A percentile compares a stretch with the other conserved stretches of the same genome.
These are phyloP conservation scores for Lentinula boryana DNA, from an alignment of 768 basidiomycete species.

Conservation along the genomic window DNA sequence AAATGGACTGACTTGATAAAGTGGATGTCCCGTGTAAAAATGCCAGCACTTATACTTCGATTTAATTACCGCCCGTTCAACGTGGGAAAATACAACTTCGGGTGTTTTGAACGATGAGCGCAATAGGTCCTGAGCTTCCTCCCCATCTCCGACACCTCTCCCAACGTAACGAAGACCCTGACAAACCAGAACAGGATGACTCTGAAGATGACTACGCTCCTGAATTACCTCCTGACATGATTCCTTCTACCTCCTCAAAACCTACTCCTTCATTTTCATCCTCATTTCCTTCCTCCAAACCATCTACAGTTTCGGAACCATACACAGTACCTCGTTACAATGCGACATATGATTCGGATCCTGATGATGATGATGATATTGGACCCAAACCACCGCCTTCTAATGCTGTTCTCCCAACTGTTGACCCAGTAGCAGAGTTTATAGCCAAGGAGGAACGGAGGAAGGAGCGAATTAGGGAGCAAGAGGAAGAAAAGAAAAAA, in stretches of 20 bases:
- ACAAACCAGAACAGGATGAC: conserved; percentile 37
- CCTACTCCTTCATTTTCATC: conserved; percentile 12
- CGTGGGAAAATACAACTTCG: neutral
- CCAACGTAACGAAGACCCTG: conserved; percentile 4
- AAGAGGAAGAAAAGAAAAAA: conserved; percentile 79
- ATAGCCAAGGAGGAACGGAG: conserved; percentile 79
- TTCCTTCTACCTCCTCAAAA: conserved; percentile 34
- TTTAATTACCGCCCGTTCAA: neutral
- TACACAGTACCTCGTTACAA: conserved; percentile 11
- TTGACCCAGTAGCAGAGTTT: conserved; percentile 75
- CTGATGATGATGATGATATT: conserved; percentile 72
- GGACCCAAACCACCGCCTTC: conserved; percentile 76
- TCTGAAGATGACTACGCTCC: conserved; percentile 72
- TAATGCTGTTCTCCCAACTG: conserved; percentile 30
- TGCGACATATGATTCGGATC: conserved; percentile 33
- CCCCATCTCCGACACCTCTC: conserved; percentile 29
- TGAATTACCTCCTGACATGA: conserved; percentile 67
- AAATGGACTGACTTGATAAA: too few species aligned
- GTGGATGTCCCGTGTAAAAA: too few species aligned
- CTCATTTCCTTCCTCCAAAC: neutral
- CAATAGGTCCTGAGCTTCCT: conserved; percentile 56
- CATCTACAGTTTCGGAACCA: neutral
- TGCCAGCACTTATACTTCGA: too few species aligned
- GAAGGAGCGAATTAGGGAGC: conserved; percentile 58
- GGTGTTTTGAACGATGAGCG: conserved; percentile 27